Base-by-base conservation (phyloP, 2,329 filamentous ascomycete species). In the Cryphonectria parasitica region DNA sequence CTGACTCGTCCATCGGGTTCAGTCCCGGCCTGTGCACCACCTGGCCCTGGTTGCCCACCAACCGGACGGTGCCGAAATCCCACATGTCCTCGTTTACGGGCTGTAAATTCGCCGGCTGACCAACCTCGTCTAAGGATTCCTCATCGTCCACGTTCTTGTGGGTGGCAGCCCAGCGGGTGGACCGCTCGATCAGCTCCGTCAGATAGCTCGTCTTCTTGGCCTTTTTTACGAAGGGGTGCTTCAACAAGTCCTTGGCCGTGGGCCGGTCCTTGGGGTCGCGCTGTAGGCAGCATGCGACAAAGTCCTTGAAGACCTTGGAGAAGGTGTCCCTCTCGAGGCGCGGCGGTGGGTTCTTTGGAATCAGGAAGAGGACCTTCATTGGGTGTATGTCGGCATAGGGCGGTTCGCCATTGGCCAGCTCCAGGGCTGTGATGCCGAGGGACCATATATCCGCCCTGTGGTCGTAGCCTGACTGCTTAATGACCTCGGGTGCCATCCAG, bases 401-500 rank as follows among this genome's bases (percentile, higher is more conserved):
- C 34, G 95, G 95, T 78, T 98, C 95, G 74, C 95, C 95, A 73
- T 93, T 92, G 68, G 95, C 95, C 74, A 98, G 82, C 80, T 98
- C 95, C 58, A 98, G 88, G 1, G 95, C 95, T 0, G 95, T 98
- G 78, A 98, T 98, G 54, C 95, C 95, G 25, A 98, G 85, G 1
- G 95, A 98, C 95, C 95, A 98, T 71, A 98, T 97, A 78, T 98
- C 95, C 61, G 95, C 95, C 83, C 98, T 98, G 83, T 97, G 94
- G 80, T 98, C 95, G 83, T 98, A 98, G 64, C 95, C 95, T 70
- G 94, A 97, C 80, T 99, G 95, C 83, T 97, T 97, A 81, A 99
- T 99, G 69, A 98, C 95, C 82, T 99, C 95, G 15, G 95, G 95
- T 2, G 96, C 95, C 95, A 99, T 99, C 96, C 96, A 99, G 80